These are phyloP conservation scores for Apiospora hydei DNA, from an alignment of 2,329 filamentous ascomycete genomes.

Conservation along the genomic window DNA sequence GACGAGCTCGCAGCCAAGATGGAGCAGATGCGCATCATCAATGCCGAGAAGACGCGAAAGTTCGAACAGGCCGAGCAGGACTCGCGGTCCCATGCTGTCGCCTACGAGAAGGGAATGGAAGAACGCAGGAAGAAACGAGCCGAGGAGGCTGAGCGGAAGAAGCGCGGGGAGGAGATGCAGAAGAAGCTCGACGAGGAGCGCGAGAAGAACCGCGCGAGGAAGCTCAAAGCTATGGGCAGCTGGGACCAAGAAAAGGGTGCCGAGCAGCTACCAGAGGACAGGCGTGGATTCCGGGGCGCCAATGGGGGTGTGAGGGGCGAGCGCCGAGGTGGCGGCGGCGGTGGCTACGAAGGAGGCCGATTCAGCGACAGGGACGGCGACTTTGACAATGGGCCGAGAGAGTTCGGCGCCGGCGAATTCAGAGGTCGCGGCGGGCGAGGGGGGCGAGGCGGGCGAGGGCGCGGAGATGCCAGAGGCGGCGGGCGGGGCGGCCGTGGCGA, in stretches of 20 bases:
- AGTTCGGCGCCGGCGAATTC: constrained; percentile 42
- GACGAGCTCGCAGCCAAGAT: constrained; percentile 65
- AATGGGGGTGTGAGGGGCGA: constrained; percentile 50
- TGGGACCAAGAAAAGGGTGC: constrained; percentile 66
- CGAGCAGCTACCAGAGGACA: constrained; percentile 50
- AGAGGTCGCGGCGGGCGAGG: constrained; percentile 44
- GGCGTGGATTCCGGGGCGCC: constrained; percentile 48
- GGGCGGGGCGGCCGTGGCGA: constrained; percentile 43
- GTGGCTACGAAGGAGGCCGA: constrained; percentile 50
- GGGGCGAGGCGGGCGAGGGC: constrained; percentile 41
- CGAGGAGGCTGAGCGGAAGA: constrained; percentile 60
- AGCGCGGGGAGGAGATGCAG: constrained; percentile 59
- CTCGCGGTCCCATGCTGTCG: constrained; percentile 61
- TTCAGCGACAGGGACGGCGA: constrained; percentile 46
- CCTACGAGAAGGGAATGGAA: constrained; percentile 62
- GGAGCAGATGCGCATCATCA: constrained; percentile 65
- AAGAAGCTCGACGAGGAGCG: constrained; percentile 65
- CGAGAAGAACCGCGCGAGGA: constrained; percentile 65
- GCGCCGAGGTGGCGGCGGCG: constrained; percentile 46
- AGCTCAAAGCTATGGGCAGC: constrained; percentile 64
- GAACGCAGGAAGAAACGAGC: constrained; percentile 59
- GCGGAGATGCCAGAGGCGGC: constrained; percentile 35
- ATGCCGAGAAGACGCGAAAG: constrained; percentile 64
- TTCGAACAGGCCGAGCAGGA: constrained; percentile 66
- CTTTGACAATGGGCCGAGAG: constrained; percentile 36